These are phyloP conservation scores for Chaetomidium leptoderma DNA, from an alignment of 495 filamentous ascomycete genomes.

Conservation along the genomic window DNA sequence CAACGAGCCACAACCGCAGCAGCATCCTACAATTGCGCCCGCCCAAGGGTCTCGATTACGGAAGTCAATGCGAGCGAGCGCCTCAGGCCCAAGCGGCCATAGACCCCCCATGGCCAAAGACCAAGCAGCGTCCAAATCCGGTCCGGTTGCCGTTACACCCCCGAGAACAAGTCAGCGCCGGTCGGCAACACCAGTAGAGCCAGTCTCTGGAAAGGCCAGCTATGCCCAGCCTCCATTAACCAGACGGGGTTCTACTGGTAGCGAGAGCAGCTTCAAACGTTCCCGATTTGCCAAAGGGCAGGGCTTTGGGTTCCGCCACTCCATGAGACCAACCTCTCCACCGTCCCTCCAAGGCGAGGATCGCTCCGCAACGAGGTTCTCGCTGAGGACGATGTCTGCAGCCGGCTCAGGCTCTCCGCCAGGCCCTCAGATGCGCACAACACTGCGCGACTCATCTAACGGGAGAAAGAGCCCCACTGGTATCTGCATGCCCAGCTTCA, in stretches of 20 bases:
- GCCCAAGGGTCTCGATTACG: constrained; percentile 21
- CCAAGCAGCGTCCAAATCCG: neutral
- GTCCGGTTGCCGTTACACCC: constrained; percentile 8
- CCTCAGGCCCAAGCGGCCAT: neutral
- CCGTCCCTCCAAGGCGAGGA: constrained; percentile 17
- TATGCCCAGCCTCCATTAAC: constrained; percentile 19
- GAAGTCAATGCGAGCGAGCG: constrained; percentile 31
- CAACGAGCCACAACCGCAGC: constrained; percentile 13
- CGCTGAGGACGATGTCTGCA: constrained; percentile 40
- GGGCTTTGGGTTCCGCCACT: constrained; percentile 37
- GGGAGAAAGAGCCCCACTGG: constrained; percentile 24
- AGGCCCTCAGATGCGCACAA: constrained; percentile 29
- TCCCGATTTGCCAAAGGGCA: constrained; percentile 24
- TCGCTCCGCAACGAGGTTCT: constrained; percentile 36
- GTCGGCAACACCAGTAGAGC: constrained; percentile 15
- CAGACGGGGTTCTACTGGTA: constrained; percentile 43
- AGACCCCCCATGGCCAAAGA: neutral
- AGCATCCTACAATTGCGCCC: constrained; percentile 5
- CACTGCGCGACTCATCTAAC: constrained; percentile 25
- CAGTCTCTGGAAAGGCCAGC: constrained; percentile 20
- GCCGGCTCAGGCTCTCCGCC: constrained; percentile 24
- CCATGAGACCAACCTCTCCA: constrained; percentile 38
- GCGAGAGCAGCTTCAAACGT: constrained; percentile 50
- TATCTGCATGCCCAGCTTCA: constrained; percentile 35
- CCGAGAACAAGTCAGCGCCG: constrained; percentile 1